Evolutionary conservation across 306 rosid species (phyloP).

Genomic region (Casuarina cunninghamiana): DNA sequence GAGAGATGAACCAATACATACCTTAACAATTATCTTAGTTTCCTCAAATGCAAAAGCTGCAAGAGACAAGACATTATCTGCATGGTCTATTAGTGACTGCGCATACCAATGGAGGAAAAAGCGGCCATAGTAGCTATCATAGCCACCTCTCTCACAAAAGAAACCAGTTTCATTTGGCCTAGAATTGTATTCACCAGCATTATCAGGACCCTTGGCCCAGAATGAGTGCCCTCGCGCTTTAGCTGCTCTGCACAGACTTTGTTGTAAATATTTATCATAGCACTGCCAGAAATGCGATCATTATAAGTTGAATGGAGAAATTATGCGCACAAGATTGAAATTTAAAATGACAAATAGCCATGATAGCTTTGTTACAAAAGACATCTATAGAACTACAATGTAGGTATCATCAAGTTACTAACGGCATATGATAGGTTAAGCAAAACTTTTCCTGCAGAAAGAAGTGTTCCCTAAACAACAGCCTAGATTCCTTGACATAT

Average conservation of each 20-base stretch:
- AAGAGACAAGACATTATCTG: constrained; percentile 90
- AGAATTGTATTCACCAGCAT: constrained; percentile 90
- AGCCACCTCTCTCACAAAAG: constrained; percentile 95
- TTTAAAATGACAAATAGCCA: constrained; percentile 7
- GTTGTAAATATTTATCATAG: constrained; percentile 84
- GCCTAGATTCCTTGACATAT: neutral
- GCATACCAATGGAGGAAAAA: constrained; percentile 98
- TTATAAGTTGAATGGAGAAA: neutral
- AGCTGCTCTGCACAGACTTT: constrained; percentile 81
- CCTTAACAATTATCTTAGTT: constrained; percentile 77
- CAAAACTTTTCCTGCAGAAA: neutral
- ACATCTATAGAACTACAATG: neutral
- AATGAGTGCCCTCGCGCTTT: constrained; percentile 86
- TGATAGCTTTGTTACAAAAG: neutral
- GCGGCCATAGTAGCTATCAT: constrained; percentile 96
- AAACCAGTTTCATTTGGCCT: constrained; percentile 93
- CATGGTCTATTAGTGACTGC: constrained; percentile 76
- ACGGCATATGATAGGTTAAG: neutral
- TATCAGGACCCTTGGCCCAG: constrained; percentile 97
- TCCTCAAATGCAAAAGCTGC: constrained; percentile 95
- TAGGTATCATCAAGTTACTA: neutral
- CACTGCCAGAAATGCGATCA: constrained; percentile 52
- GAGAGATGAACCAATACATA: constrained; percentile 33
- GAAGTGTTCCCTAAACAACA: neutral
- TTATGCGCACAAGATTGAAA: neutral